These are phyloP conservation scores for Saccharomycopsis babjevae DNA, from an alignment of 805 yeast species.

Conservation along the genomic window DNA sequence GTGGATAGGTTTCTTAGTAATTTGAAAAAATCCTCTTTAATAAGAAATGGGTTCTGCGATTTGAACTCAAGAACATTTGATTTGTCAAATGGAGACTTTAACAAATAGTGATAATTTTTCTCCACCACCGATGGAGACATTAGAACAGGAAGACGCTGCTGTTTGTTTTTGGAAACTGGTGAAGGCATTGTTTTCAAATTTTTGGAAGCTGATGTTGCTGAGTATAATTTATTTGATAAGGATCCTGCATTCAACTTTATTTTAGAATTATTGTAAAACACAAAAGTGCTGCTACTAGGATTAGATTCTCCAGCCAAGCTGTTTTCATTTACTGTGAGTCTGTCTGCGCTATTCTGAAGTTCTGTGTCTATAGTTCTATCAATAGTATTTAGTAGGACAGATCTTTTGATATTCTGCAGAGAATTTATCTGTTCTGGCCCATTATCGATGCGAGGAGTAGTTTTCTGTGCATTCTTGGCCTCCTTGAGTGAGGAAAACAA, in stretches of 20 bases:
- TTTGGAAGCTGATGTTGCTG: neutral
- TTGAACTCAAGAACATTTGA: slow-evolving; percentile 9
- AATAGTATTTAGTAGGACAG: neutral
- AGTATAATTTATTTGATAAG: neutral
- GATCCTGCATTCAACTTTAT: neutral
- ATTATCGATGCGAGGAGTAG: neutral
- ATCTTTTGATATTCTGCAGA: neutral
- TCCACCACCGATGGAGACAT: neutral
- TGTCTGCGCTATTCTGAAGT: neutral
- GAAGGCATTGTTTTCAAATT: neutral
- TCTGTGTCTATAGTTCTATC: neutral
- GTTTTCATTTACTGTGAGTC: neutral
- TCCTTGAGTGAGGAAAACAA: neutral
- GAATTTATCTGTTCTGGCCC: neutral
- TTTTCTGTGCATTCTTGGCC: neutral
- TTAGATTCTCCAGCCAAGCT: neutral
- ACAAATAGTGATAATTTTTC: neutral
- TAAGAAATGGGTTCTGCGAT: slow-evolving; percentile 7
- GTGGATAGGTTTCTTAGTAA: neutral
- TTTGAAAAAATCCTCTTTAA: slow-evolving; percentile 9
- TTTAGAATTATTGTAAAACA: neutral
- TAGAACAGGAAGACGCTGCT: neutral
- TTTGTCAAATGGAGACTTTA: neutral
- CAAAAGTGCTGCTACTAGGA: neutral
- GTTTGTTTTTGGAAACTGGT: neutral